Percentiles rank a stretch among this genome's conserved stretches.
phyloP scores from a whole-genome alignment of 768 basidiomycete genomes.

The Mycena indigotica region DNA sequence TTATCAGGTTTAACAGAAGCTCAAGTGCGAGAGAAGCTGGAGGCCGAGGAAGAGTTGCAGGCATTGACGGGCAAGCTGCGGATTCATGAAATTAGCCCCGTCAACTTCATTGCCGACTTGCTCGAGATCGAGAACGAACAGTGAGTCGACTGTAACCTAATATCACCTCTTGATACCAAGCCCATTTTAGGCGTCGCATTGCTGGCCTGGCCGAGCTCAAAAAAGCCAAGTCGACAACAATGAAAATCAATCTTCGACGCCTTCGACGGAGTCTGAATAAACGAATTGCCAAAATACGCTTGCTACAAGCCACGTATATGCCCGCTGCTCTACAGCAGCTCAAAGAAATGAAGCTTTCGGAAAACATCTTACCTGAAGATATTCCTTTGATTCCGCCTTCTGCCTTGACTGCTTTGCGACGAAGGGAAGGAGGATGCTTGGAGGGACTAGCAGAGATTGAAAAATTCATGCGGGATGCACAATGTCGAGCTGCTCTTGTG shows the following conservation, averaged over 20 bases:
- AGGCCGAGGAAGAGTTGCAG: background rate
- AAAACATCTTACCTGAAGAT: background rate
- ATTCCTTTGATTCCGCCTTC: slow-evolving; percentile 4
- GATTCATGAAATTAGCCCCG: slow-evolving; percentile 2
- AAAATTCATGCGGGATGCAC: slow-evolving; percentile 5
- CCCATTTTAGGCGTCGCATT: too few species aligned
- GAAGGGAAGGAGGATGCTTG: background rate
- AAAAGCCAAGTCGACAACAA: too few species aligned
- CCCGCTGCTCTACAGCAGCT: background rate
- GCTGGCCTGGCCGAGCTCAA: too few species aligned
- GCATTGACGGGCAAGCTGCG: background rate
- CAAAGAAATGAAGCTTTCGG: too few species aligned
- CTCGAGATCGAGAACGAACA: slow-evolving; percentile 10
- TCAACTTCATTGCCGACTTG: background rate
- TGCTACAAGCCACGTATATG: slow-evolving; percentile 4
- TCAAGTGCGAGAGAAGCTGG: background rate
- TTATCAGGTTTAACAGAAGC: background rate
- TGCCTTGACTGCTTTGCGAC: background rate
- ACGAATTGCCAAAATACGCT: background rate
- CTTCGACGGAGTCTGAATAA: background rate
- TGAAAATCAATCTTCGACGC: background rate
- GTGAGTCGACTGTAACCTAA: background rate
- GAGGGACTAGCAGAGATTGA: slow-evolving; percentile 1
- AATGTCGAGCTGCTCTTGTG: slow-evolving; percentile 6
- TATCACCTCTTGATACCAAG: background rate